phyloP scores from a whole-genome alignment of 192 early-diverging fungal species.

The Chytriomyces confervae region DNA sequence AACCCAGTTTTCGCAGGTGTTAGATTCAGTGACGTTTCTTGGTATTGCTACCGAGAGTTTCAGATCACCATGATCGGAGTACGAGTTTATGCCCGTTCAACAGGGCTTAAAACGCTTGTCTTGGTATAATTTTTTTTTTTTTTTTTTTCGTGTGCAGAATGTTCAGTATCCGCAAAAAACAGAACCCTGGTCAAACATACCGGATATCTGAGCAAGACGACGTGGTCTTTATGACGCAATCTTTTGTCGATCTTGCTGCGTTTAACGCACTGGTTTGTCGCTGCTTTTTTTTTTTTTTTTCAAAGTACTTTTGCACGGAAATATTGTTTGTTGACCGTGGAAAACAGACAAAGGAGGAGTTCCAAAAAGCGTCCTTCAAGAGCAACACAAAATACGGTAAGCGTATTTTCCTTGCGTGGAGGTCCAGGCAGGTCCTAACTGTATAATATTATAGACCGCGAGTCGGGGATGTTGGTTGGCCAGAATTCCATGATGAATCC shows the following conservation, averaged over 20 bases:
- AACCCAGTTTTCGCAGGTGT: conserved; percentile 63
- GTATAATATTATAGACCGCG: no score
- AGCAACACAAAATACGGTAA: no score
- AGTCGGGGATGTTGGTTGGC: no score
- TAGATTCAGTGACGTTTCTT: conserved; percentile 63
- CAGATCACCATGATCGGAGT: conserved; percentile 51
- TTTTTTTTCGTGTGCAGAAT: not conserved
- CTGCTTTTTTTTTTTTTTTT: no score
- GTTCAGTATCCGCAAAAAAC: not conserved
- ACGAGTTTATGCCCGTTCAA: not conserved
- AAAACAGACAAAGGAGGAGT: no score
- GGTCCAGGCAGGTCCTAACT: no score
- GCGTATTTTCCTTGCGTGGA: no score
- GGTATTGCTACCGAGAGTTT: conserved; percentile 48
- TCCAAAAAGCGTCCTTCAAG: no score
- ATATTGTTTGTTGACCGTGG: no score
- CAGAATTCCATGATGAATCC: no score
- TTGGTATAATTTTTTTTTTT: not conserved
- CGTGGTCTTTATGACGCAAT: conserved; percentile 60
- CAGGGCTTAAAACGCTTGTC: not conserved
- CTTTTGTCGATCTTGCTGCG: not conserved
- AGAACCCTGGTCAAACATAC: conserved; percentile 66
- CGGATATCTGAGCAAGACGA: conserved; percentile 51
- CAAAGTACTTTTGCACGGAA: no score
- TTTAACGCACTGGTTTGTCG: not conserved